Evolutionary conservation across 2,329 filamentous ascomycete species (phyloP), one percentile per base, ranked within the genome.

Genomic region (Aspergillus fijiensis): DNA sequence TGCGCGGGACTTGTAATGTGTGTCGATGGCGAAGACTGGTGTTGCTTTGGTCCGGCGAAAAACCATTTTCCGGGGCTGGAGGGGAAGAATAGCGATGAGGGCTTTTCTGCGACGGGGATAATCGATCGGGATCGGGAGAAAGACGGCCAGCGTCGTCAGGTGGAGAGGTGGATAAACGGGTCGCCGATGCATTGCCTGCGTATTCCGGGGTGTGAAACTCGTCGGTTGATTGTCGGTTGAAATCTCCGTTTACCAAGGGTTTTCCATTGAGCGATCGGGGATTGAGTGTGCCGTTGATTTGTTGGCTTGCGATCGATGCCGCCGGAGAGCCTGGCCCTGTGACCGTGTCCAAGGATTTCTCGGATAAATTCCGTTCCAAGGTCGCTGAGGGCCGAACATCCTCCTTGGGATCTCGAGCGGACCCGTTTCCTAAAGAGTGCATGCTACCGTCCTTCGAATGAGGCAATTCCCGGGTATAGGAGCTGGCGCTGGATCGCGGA

Each of bases 1-100:
- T 75, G 75, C 88, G 90, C 7, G 93, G 92, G 0, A 96, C 91
- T 75, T 96, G 92, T 27, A 97, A 82, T 0, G 92, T 96, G 77
- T 96, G 90, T 65, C 93, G 87, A 62, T 96, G 91, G 74, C 89
- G 89, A 52, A 94, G 79, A 58, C 85, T 84, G 21, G 84, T 77
- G 33, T 81, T 79, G 14, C 82, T 81, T 9, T 85, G 80, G 45
- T 87, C 82, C 49, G 85, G 83, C 1, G 82, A 77, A 27, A 76
- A 71, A 57, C 79, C 77, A 67, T 86, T 64, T 4, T 88, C 82
- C 10, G 89, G 87, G 2, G 87, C 87, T 4, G 73, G 73, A 5
- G 76, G 77, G 12, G 77, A 78, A 9, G 77, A 77, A 59, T 77
- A 74, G 55, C 76, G 74, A 59, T 76, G 68, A 12, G 70, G 65